Conservation (phyloP, 768 basidiomycete species). For the Russula foetens region DNA sequence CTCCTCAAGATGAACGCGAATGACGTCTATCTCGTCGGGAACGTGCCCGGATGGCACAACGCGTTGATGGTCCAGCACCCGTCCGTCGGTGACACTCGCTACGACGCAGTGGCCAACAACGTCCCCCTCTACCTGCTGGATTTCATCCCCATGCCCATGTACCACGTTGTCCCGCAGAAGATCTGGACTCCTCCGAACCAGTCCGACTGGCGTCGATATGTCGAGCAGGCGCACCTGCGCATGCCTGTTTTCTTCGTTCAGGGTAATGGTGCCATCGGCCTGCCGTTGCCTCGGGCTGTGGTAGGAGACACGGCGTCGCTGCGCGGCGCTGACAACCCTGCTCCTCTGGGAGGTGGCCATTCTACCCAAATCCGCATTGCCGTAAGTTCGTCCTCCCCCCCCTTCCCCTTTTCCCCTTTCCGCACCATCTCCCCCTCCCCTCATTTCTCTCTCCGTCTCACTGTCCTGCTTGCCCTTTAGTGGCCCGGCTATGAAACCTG, state of each 20-base stretch:
- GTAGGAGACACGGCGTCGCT: slow-evolving; percentile 3
- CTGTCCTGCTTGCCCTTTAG: neutral
- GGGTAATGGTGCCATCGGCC: slow-evolving; percentile 1
- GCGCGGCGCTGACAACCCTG: neutral
- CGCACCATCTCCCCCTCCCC: neutral
- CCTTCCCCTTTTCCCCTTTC: neutral
- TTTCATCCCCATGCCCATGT: neutral
- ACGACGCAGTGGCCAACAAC: neutral
- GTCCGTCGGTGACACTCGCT: neutral
- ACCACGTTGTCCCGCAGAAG: slow-evolving; percentile 5
- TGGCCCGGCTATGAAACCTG: slow-evolving; percentile 13
- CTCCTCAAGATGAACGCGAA: slow-evolving; percentile 3
- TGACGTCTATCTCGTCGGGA: neutral
- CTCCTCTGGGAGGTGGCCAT: slow-evolving; percentile 10
- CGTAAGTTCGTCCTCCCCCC: neutral
- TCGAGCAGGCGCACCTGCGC: slow-evolving; percentile 10
- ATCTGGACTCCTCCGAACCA: slow-evolving; percentile 15
- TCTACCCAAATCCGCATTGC: slow-evolving; percentile 12
- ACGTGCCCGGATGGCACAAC: slow-evolving; percentile 2
- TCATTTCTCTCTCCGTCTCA: too few species aligned
- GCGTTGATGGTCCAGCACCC: slow-evolving; percentile 4
- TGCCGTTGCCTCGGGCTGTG: neutral
- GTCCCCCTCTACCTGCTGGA: slow-evolving; percentile 10
- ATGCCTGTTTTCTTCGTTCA: slow-evolving; percentile 17
- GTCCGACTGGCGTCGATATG: slow-evolving; percentile 17